Conservation (phyloP, 495 filamentous ascomycete species). For the Pyrenopolyporus hunteri region DNA sequence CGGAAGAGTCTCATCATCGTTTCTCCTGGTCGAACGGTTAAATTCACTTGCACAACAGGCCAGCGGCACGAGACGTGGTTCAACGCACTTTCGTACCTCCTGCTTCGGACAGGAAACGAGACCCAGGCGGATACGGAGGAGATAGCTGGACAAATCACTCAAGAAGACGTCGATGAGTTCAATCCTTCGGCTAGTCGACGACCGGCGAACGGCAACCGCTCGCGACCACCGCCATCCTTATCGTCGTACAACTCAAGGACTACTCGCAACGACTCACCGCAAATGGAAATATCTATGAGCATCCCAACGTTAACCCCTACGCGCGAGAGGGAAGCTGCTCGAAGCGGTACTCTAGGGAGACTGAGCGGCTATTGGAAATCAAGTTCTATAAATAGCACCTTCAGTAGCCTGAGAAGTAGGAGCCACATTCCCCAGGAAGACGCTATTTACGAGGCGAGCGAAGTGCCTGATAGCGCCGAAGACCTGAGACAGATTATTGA, state of each 20-base stretch:
- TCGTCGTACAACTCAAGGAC: conserved; percentile 83
- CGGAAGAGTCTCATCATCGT: conserved; percentile 89
- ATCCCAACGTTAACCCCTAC: conserved; percentile 56
- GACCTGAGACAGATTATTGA: conserved; percentile 79
- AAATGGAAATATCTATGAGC: conserved; percentile 47
- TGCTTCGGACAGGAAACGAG: conserved; percentile 72
- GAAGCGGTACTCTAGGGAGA: conserved; percentile 49
- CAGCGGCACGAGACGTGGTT: conserved; percentile 98
- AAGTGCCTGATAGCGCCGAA: conserved; percentile 77
- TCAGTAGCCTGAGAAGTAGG: conserved; percentile 52
- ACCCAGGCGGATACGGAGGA: conserved; percentile 63
- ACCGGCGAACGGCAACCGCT: conserved; percentile 42
- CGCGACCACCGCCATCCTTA: conserved; percentile 67
- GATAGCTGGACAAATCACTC: conserved; percentile 61
- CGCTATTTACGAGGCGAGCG: conserved; percentile 71
- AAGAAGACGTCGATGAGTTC: conserved; percentile 88
- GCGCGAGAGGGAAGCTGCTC: conserved; percentile 45
- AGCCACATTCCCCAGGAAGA: conserved; percentile 52
- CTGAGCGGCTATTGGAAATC: conserved; percentile 55
- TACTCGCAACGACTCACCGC: conserved; percentile 64
- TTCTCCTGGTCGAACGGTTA: conserved; percentile 84
- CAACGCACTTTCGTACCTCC: conserved; percentile 92
- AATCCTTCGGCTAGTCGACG: conserved; percentile 71
- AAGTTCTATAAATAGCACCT: conserved; percentile 48
- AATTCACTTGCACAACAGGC: conserved; percentile 92